A percentile compares a stretch with the other conserved stretches of the same genome.
These are phyloP conservation scores for Perkinsus marinus DNA, from an alignment of 169 alveolate genomes.

Conservation along the genomic window DNA sequence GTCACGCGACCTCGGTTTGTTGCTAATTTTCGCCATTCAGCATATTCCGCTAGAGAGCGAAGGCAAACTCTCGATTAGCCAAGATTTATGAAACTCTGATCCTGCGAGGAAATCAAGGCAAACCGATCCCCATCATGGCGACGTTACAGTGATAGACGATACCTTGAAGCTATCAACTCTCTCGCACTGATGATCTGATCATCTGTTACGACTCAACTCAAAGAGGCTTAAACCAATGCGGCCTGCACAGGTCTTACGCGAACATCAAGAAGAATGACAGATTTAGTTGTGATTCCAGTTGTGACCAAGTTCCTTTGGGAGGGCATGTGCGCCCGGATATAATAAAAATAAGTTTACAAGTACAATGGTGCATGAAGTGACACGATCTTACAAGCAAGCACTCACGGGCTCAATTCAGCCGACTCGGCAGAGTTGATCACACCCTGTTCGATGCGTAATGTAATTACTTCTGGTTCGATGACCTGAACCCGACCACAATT, in stretches of 20 bases:
- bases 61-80: too few species aligned
- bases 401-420: neutral
- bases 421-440: neutral
- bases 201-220: neutral
- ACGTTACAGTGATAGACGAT: too few species aligned
- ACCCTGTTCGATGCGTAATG: neutral
- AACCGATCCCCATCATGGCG: neutral
- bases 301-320: neutral
- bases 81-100: too few species aligned
- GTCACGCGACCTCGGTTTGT: too few species aligned
- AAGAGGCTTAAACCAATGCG: neutral
- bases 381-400: neutral
- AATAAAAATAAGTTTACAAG: neutral
- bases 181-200: neutral
- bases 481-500: neutral
- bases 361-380: neutral
- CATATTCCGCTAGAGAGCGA: too few species aligned
- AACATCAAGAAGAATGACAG: neutral
- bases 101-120: too few species aligned
- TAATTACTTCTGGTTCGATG: neutral
- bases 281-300: neutral
- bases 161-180: too few species aligned
- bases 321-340: neutral
- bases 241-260: neutral
- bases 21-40: too few species aligned